Base-by-base conservation (phyloP, 2,329 filamentous ascomycete species). In the Cercospora sp. region DNA sequence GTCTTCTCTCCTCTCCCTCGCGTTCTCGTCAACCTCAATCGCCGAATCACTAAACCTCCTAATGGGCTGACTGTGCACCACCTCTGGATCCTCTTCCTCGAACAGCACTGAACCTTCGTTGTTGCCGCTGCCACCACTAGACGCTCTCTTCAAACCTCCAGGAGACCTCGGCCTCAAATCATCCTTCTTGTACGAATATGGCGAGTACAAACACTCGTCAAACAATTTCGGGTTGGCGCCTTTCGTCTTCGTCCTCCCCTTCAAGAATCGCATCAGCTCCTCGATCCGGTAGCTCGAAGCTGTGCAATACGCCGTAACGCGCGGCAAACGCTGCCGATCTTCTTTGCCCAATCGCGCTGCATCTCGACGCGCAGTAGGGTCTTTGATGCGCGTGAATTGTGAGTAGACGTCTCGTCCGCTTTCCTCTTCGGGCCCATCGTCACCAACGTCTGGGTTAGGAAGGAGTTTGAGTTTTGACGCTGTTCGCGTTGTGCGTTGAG, bases 391-490 rank as follows among this genome's bases (percentile, higher is more conserved):
- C 8, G 94, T 97, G 79, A 97, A 98, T 79, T 99, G 95, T 28
- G 94, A 94, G 82, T 99, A 99, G 34, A 99, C 95, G 78, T 99
- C 95, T 71, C 94, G 86, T 9, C 94, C 93, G 76, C 92, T 95
- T 80, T 97, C 94, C 76, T 97, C 94, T 70, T 98, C 94, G 72
- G 84, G 73, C 18, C 85, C 88, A 53, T 94, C 92, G 28, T 92
- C 91, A 40, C 87, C 92, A 55, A 92, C 86, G 68, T 96, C 92
- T 0, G 94, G 93, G 77, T 95, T 95, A 0, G 95, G 95, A 16
- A 99, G 84, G n/a, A 99, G 86, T 82, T 99, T 99, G 69, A 99
- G 86, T 82, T 99, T 99, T 83, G 98, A 93, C 1, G 93, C 93
- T 72, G 92, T 97, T 80, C 97, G 96, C 26, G 94, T 97, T 66